phyloP scores from a whole-genome alignment of 306 rosid genomes.

The Prunus salicina region DNA sequence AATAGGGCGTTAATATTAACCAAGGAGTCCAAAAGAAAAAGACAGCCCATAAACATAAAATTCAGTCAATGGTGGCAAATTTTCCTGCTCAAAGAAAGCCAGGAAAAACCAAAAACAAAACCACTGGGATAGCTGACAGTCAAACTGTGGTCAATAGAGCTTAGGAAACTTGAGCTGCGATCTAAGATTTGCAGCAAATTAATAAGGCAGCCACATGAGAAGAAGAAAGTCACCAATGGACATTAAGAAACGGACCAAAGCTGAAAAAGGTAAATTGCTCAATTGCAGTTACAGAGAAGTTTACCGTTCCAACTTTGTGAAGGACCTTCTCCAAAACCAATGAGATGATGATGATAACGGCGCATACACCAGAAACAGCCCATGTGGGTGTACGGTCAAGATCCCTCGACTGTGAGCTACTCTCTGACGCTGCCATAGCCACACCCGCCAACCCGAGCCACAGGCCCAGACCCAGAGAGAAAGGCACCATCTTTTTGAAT shows the following conservation, averaged over 20 bases:
- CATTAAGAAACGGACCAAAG: neutral
- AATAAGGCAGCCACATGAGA: neutral
- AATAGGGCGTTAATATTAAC: too few species aligned
- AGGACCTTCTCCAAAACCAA: slow-evolving; percentile 62
- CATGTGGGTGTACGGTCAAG: slow-evolving; percentile 89
- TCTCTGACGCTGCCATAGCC: slow-evolving; percentile 51
- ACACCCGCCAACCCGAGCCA: slow-evolving; percentile 15
- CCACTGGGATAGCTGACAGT: neutral
- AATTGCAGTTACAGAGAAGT: neutral
- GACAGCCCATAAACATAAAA: neutral
- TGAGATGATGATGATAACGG: slow-evolving; percentile 72
- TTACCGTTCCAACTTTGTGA: slow-evolving; percentile 74
- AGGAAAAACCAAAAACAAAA: neutral
- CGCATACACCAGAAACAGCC: slow-evolving; percentile 88
- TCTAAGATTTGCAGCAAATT: neutral
- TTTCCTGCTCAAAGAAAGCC: neutral
- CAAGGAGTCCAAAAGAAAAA: neutral
- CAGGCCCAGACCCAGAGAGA: neutral
- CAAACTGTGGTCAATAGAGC: neutral
- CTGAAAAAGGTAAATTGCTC: neutral
- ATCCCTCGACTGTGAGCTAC: slow-evolving; percentile 30
- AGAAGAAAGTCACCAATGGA: neutral
- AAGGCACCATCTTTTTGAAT: slow-evolving; percentile 1
- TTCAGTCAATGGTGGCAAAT: neutral
- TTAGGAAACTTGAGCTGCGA: neutral